A percentile compares a stretch with the other conserved stretches of the same genome.
phyloP scores from a whole-genome alignment of 306 rosid species.

The Cicer yamashitae region DNA sequence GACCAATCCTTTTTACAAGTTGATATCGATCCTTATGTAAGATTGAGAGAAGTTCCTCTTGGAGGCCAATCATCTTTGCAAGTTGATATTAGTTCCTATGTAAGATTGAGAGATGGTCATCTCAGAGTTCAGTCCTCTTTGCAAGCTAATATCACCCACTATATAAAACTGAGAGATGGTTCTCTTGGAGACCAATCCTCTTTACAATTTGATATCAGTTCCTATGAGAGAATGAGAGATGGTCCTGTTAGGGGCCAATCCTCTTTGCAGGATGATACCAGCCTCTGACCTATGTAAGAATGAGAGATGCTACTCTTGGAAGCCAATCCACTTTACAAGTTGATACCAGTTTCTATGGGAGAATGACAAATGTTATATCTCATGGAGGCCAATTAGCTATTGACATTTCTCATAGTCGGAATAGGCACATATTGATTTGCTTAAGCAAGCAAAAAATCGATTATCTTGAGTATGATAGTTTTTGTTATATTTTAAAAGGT shows the following conservation, averaged over 20 bases:
- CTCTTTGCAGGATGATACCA: background rate
- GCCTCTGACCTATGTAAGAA: background rate
- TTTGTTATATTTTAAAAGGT: too few species aligned
- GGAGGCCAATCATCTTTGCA: background rate
- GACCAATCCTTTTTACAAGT: background rate
- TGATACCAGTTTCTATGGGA: conserved; percentile 45
- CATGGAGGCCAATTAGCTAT: conserved; percentile 51
- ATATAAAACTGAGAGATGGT: conserved; percentile 51
- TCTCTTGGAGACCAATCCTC: conserved; percentile 46
- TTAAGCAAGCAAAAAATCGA: too few species aligned
- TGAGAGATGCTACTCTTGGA: conserved; percentile 3
- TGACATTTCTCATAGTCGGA: conserved; percentile 54
- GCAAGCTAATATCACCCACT: conserved; percentile 56
- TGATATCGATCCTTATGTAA: background rate
- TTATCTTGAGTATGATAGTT: too few species aligned
- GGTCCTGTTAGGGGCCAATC: conserved; percentile 39
- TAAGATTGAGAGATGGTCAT: conserved; percentile 5
- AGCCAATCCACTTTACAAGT: conserved; percentile 50
- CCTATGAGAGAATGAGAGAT: conserved; percentile 65
- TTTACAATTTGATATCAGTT: conserved; percentile 58
- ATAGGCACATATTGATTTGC: conserved; percentile 43
- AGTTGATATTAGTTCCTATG: background rate
- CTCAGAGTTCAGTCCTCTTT: conserved; percentile 42
- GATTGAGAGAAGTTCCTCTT: background rate
- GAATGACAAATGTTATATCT: conserved; percentile 57